Conservation (phyloP, 2,329 filamentous ascomycete genomes). For the Fusarium musae region DNA sequence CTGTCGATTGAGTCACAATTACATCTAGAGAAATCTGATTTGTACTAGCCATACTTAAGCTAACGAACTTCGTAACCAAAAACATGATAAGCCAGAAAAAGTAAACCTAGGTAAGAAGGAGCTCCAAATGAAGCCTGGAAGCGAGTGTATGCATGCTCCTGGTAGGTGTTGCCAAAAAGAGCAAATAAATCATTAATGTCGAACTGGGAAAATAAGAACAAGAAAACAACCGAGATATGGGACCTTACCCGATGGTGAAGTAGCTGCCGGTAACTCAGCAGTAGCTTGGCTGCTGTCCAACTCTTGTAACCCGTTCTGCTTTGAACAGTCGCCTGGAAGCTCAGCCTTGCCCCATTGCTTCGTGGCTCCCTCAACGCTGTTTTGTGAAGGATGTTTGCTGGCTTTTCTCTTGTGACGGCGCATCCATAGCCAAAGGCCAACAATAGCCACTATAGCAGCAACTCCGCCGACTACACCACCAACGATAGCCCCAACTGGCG, state of each 20-base stretch:
- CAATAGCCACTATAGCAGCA: not conserved
- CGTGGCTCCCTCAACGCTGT: rapidly evolving
- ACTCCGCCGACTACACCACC: not conserved
- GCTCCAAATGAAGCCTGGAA: no score
- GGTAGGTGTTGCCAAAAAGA: no score
- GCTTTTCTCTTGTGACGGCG: not conserved
- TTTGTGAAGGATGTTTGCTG: rapidly evolving
- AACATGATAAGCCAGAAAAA: no score
- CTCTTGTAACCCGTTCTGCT: not conserved
- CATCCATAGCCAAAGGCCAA: not conserved
- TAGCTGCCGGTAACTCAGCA: not conserved
- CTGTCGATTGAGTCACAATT: no score
- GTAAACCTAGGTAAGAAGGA: no score
- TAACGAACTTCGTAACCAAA: no score
- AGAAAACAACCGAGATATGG: not conserved
- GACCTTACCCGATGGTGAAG: not conserved
- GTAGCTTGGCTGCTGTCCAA: rapidly evolving
- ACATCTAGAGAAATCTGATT: no score
- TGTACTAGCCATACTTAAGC: no score
- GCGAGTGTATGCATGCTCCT: no score
- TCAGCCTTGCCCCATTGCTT: not conserved
- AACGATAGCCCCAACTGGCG: not conserved
- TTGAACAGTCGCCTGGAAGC: rapidly evolving
- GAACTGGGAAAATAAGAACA: not conserved
- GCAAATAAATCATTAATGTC: no score